Percentiles rank a stretch among this genome's conserved stretches.
Evolutionary conservation across 495 filamentous ascomycete genomes (phyloP).

Genomic region (Penicillium pulvis): DNA sequence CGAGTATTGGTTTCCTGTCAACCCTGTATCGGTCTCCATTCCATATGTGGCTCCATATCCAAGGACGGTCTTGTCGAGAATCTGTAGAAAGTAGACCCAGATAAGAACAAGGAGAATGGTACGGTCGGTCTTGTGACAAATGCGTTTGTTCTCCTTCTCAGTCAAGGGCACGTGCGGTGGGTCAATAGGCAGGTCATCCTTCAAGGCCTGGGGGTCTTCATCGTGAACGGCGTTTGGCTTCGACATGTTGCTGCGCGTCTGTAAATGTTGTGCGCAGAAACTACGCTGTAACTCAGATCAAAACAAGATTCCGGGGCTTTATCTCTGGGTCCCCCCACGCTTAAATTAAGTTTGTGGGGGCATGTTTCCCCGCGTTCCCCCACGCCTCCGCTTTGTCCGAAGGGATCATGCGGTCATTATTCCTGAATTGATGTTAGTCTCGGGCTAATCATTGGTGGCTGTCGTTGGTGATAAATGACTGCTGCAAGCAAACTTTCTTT

Average conservation of each 20-base stretch:
- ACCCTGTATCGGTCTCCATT: slow-evolving; percentile 53
- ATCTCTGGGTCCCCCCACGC: slow-evolving; percentile 15
- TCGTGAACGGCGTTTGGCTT: slow-evolving; percentile 23
- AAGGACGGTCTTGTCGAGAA: slow-evolving; percentile 66
- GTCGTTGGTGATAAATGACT: background rate
- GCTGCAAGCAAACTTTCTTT: background rate
- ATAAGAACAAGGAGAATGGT: slow-evolving; percentile 59
- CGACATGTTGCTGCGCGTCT: slow-evolving; percentile 15
- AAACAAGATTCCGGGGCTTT: slow-evolving; percentile 3
- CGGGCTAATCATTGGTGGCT: background rate
- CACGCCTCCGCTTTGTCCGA: slow-evolving; percentile 13
- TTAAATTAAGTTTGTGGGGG: slow-evolving; percentile 5
- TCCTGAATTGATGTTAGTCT: background rate
- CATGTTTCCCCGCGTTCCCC: slow-evolving; percentile 20
- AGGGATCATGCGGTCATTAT: slow-evolving; percentile 1
- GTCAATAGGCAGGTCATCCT: slow-evolving; percentile 8
- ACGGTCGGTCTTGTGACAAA: slow-evolving; percentile 62
- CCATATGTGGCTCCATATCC: slow-evolving; percentile 66
- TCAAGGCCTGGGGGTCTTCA: slow-evolving; percentile 12
- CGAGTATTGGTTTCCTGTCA: slow-evolving; percentile 62
- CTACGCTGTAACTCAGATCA: background rate
- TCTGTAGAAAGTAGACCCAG: slow-evolving; percentile 68
- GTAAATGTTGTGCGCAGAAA: background rate
- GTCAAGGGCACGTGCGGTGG: slow-evolving; percentile 42
- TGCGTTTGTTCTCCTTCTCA: slow-evolving; percentile 55